These are phyloP conservation scores for Mytilinidion resinicola DNA, from an alignment of 495 filamentous ascomycete species.

Conservation along the genomic window DNA sequence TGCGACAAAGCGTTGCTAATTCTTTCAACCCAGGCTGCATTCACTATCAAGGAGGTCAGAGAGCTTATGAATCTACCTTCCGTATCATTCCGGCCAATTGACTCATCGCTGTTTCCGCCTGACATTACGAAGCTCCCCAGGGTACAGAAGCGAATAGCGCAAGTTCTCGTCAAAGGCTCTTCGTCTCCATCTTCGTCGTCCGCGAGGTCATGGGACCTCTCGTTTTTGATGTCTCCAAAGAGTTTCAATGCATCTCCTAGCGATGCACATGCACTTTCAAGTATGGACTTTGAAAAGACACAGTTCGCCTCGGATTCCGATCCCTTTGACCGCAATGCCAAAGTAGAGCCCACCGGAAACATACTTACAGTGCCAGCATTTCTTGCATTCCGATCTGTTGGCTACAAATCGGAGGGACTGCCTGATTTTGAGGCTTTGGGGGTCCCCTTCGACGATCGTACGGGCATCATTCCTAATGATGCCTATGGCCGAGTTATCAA, in stretches of 20 bases:
- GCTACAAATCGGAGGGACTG: constrained; percentile 75
- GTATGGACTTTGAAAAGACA: constrained; percentile 63
- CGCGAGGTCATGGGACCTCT: constrained; percentile 70
- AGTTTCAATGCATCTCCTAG: constrained; percentile 52
- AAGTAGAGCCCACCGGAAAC: constrained; percentile 45
- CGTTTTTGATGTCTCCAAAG: constrained; percentile 72
- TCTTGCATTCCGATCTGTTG: constrained; percentile 82
- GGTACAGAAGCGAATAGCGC: constrained; percentile 66
- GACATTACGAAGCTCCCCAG: constrained; percentile 61
- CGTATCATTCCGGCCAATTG: constrained; percentile 66
- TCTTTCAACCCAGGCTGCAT: constrained; percentile 57
- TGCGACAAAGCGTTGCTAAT: neutral
- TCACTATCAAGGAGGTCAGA: constrained; percentile 88
- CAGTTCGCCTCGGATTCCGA: constrained; percentile 41
- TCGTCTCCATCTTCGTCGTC: constrained; percentile 41
- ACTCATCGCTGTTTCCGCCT: constrained; percentile 52
- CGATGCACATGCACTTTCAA: constrained; percentile 44
- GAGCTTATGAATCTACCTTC: constrained; percentile 74
- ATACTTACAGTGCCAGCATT: constrained; percentile 46
- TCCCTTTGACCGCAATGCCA: constrained; percentile 47
- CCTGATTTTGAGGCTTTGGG: constrained; percentile 69
- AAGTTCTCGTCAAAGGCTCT: constrained; percentile 72
- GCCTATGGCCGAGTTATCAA: constrained; percentile 63
- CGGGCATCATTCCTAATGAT: constrained; percentile 82
- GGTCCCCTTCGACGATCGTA: constrained; percentile 66